Evolutionary conservation across 2,329 filamentous ascomycete genomes (phyloP).

Genomic region (Zasmidium citrigriseum): DNA sequence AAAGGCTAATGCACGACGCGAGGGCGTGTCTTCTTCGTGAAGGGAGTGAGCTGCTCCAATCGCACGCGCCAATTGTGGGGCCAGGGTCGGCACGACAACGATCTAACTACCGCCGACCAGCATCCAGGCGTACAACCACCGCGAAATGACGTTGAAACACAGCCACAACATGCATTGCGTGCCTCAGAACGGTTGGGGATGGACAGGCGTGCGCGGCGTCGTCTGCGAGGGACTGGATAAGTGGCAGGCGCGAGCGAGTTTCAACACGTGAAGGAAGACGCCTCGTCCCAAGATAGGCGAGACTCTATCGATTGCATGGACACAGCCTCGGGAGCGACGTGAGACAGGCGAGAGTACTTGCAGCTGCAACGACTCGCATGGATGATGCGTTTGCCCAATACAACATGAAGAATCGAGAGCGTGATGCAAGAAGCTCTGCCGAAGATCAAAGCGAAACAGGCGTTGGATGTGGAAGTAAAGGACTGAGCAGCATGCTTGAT

Average conservation of each 20-base stretch:
- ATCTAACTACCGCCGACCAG: neutral
- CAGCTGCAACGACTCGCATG: no score
- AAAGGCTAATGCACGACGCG: conserved; percentile 11
- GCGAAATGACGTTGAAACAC: conserved; percentile 9
- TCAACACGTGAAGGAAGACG: conserved; percentile 3
- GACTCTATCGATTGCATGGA: neutral
- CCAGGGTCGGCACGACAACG: conserved; percentile 4
- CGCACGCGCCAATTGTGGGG: conserved; percentile 3
- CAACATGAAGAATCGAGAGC: no score
- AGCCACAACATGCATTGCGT: conserved; percentile 4
- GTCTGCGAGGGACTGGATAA: conserved; percentile 6
- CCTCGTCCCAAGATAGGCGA: neutral
- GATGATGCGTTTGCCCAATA: no score
- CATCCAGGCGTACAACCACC: conserved; percentile 1
- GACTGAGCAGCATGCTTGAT: no score
- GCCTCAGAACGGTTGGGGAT: conserved; percentile 8
- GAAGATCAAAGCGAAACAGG: no score
- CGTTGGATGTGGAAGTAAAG: no score
- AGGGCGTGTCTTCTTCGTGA: conserved; percentile 21
- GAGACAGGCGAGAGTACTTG: no score
- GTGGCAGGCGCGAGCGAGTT: neutral
- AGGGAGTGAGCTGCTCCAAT: conserved; percentile 14
- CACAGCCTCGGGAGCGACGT: no score
- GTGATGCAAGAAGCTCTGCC: no score
- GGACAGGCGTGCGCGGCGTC: neutral